Evolutionary conservation across 345 rosid species (phyloP), one percentile per base, ranked within the genome.

Genomic region (Melaleuca quinquenervia): DNA sequence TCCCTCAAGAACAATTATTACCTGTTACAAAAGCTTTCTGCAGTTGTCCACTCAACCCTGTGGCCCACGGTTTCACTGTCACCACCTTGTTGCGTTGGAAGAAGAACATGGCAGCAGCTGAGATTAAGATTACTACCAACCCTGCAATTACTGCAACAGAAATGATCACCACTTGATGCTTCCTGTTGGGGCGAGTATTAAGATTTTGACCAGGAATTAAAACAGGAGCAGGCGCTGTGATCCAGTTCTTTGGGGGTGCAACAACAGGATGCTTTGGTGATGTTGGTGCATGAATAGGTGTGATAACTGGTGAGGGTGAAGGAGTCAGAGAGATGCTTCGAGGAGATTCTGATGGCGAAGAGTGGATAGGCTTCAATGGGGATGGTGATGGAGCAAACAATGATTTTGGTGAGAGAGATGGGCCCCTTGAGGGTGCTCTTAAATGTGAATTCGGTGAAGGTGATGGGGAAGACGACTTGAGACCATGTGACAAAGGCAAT

Each of bases 41-140:
- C 86, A 96, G 97, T 88, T 95, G 98, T 52, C 99, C 98, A 88
- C 97, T 95, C 90, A 96, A 91, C 74, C 98, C 98, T 32, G 91
- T 94, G 80, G 94, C 90, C 98, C 97, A 97, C 56, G 99, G 99
- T 87, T 90, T 95, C 88, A 96, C 96, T 50, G 95, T 90, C 55
- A 92, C 94, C 76, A 93, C 97, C 91, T 95, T 94, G 49, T 89
- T 93, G 85, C 88, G 89, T 87, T 91, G 83, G 89, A 90, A 89
- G 89, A 91, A 86, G 88, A 91, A n/a, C 62, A 92, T 27, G 88
- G 92, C 85, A 84, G 89, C 74, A 51, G 86, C 90, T 44, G 90
- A 89, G 32, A 90, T 50, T 60, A 93, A 84, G 87, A 92, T 83
- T 41, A 93, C 53, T 48, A 90, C 44, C 12, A 89, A 78, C 3